Conservation (phyloP, 2,329 filamentous ascomycete species). For the Stagonosporopsis vannaccii region DNA sequence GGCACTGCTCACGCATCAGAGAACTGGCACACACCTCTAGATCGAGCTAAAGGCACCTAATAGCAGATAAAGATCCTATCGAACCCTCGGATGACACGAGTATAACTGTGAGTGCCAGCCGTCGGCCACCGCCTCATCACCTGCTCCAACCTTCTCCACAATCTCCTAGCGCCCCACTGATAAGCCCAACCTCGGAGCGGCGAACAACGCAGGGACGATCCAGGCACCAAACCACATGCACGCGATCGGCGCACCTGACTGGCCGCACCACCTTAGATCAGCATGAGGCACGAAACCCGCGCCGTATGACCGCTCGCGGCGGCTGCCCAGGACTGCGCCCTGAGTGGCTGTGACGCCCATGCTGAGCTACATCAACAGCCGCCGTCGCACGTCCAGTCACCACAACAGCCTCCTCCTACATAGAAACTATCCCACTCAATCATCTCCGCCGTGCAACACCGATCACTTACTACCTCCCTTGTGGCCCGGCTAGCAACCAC, state of each 20-base stretch:
- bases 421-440: slow-evolving; percentile 1
- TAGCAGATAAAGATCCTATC: no score
- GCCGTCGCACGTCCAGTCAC: not conserved
- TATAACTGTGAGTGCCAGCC: no score
- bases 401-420: not conserved
- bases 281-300: slow-evolving; percentile 43
- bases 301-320: slow-evolving; percentile 36
- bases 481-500: slow-evolving; percentile 19
- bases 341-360: slow-evolving; percentile 39
- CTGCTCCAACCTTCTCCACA: slow-evolving; percentile 12
- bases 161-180: slow-evolving; percentile 14
- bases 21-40: no score
- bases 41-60: not conserved
- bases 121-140: slow-evolving; percentile 8
- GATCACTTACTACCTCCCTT: slow-evolving; percentile 3
- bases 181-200: slow-evolving; percentile 15
- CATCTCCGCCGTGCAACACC: not conserved
- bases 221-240: slow-evolving; percentile 22
- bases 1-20: not conserved
- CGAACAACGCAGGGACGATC: slow-evolving; percentile 20
- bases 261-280: slow-evolving; percentile 34
- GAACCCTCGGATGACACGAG: no score
- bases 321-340: slow-evolving; percentile 39
- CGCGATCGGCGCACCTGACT: slow-evolving; percentile 30
- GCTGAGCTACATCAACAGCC: slow-evolving; percentile 27